phyloP scores from a whole-genome alignment of 2,329 filamentous ascomycete genomes.

The Ceratocystis variospora region DNA sequence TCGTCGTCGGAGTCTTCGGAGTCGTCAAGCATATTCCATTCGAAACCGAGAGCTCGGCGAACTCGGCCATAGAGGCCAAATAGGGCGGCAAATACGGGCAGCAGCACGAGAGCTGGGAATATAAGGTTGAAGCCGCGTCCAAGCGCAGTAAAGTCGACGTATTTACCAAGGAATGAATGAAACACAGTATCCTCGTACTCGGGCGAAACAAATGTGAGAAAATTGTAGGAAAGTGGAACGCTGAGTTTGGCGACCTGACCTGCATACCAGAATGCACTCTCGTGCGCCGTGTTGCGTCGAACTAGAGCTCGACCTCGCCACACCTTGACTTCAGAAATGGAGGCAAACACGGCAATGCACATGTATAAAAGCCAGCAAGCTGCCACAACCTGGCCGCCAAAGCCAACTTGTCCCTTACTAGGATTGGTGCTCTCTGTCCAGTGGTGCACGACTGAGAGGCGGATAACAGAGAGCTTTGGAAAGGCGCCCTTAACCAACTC shows the following conservation, averaged over 20 bases:
- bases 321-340: slow-evolving; percentile 86
- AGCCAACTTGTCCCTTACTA: slow-evolving; percentile 61
- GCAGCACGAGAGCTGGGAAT: slow-evolving; percentile 74
- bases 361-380: slow-evolving; percentile 91
- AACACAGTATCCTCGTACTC: slow-evolving; percentile 66
- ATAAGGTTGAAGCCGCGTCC: slow-evolving; percentile 75
- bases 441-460: slow-evolving; percentile 58
- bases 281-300: slow-evolving; percentile 76
- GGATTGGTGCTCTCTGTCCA: slow-evolving; percentile 37
- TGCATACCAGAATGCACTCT: slow-evolving; percentile 92
- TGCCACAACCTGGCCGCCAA: slow-evolving; percentile 73
- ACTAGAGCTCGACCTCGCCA: slow-evolving; percentile 92
- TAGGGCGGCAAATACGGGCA: slow-evolving; percentile 71
- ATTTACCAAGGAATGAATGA: slow-evolving; percentile 68
- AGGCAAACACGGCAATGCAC: slow-evolving; percentile 76
- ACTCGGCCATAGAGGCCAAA: slow-evolving; percentile 83
- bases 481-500: slow-evolving; percentile 77
- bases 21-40: slow-evolving; percentile 58
- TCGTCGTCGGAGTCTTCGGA: slow-evolving; percentile 50
- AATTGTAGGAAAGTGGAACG: slow-evolving; percentile 90
- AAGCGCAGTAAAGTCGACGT: slow-evolving; percentile 71
- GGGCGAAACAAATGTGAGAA: slow-evolving; percentile 72
- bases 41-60: slow-evolving; percentile 64
- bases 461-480: slow-evolving; percentile 58
- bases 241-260: slow-evolving; percentile 85